Conservation (phyloP, 2,329 filamentous ascomycete genomes). For the Blastomyces emzantsi region DNA sequence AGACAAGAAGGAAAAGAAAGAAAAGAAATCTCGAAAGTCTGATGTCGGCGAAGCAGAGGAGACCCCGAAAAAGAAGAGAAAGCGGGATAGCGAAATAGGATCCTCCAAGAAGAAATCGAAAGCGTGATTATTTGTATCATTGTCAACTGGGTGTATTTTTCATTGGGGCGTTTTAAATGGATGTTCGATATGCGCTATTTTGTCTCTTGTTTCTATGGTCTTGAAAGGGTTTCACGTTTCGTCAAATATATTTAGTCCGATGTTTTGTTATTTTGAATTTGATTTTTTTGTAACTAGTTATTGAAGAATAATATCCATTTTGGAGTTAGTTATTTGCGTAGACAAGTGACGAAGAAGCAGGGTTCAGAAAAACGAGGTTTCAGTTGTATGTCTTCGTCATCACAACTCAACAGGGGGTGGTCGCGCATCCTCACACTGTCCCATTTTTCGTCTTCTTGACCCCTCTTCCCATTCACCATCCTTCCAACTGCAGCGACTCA, state of each 20-base stretch:
- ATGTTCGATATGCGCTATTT: conserved; percentile 22
- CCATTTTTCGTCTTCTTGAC: background rate
- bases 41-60: conserved; percentile 26
- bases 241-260: conserved; percentile 10
- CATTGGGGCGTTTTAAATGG: conserved; percentile 30
- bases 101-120: conserved; percentile 39
- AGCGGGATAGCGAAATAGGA: conserved; percentile 37
- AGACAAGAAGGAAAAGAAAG: conserved; percentile 27
- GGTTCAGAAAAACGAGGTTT: background rate
- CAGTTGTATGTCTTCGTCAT: background rate
- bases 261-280: background rate
- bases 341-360: background rate
- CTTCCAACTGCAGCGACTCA: background rate
- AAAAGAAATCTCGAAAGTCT: conserved; percentile 39
- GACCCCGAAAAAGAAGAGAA: conserved; percentile 43
- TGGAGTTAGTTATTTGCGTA: background rate
- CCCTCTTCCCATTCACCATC: background rate
- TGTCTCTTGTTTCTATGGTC: conserved; percentile 26
- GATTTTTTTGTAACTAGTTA: background rate
- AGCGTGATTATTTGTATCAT: conserved; percentile 24
- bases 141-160: conserved; percentile 22
- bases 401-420: background rate
- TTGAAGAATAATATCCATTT: background rate
- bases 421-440: background rate
- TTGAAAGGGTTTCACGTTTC: conserved; percentile 24